Base-by-base conservation (phyloP, 768 basidiomycete genomes). In the Ephemerocybe angulata region DNA sequence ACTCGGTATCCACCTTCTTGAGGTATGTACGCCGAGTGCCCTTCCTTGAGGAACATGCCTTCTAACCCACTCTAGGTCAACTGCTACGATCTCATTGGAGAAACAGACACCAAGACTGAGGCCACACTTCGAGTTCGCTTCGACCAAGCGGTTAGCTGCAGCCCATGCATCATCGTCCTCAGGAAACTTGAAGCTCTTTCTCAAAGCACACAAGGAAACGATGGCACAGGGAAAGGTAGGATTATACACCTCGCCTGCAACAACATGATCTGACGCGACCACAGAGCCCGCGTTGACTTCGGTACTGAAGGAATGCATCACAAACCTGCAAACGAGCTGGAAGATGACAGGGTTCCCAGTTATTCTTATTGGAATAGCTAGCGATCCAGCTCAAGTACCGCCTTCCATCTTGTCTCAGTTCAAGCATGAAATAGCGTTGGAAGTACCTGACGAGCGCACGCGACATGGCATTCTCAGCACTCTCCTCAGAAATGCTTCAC, bases 101-200 rank as follows among this genome's bases (percentile, higher is more conserved):
- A 98, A 47, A 87, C 79, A 40, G 83, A 87, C 41, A 72, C 74
- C 2, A 87, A 87, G 60, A 90, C 90, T 0, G 88, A 91, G 63
- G 90, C 81, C 1, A 79, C 77, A 2, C 72, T 98, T 0, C 78
- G 79, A 30, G 84, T 85, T 3, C 80, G 83, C 13, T 83, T 97
- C 58, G 91, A 92, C 50, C 82, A 86, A 67, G 93, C 92, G 1
- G 72, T 78, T 15, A 70, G 78, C 3, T 93, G 89, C 64, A 83
- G 91, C 0, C 97, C 97, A 0, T 97, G 92, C 63, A 73, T 98
- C 37, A 70, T 98, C 19, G 70, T 97, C 1, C 69, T 99, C 33
- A 78, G 87, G 21, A 85, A 93, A 60, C 68, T 90, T 12, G 91
- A 97, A 58, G 96, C 91, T 5, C 70, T 98, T 17, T 77, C 79